phyloP scores from a whole-genome alignment of 2,329 filamentous ascomycete species.

The Neonectria magnoliae region DNA sequence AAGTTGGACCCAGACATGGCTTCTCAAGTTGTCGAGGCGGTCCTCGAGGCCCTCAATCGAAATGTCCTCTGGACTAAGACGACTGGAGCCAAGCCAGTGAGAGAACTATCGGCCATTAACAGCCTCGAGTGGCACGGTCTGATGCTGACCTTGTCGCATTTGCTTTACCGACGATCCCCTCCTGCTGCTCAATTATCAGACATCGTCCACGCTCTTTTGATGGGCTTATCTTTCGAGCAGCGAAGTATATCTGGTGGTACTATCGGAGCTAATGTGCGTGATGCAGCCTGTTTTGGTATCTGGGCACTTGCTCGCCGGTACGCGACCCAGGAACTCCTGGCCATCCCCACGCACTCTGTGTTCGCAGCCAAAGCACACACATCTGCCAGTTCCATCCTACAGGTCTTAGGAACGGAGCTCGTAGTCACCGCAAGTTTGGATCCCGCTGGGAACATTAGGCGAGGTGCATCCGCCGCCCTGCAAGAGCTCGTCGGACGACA shows the following conservation, averaged over 20 bases:
- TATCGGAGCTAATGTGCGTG: slow-evolving; percentile 88
- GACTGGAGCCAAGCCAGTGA: slow-evolving; percentile 49
- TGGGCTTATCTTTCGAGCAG: slow-evolving; percentile 89
- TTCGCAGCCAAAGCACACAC: slow-evolving; percentile 52
- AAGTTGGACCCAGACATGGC: slow-evolving; percentile 85
- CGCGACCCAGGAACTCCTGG: slow-evolving; percentile 78
- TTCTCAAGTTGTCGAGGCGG: slow-evolving; percentile 85
- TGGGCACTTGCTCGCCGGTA: slow-evolving; percentile 94
- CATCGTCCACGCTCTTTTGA: slow-evolving; percentile 79
- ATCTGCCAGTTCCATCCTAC: slow-evolving; percentile 65
- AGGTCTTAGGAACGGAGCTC: slow-evolving; percentile 83
- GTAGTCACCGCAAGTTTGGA: slow-evolving; percentile 86
- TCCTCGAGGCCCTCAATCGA: slow-evolving; percentile 74
- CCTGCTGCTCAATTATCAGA: slow-evolving; percentile 75
- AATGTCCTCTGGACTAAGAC: slow-evolving; percentile 65
- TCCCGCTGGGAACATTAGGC: slow-evolving; percentile 89
- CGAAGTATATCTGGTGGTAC: slow-evolving; percentile 85
- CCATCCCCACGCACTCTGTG: slow-evolving; percentile 63
- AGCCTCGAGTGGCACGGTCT: slow-evolving; percentile 91
- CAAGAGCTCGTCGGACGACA: slow-evolving; percentile 95
- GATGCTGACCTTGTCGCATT: slow-evolving; percentile 85
- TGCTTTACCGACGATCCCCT: slow-evolving; percentile 86
- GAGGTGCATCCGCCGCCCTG: slow-evolving; percentile 90
- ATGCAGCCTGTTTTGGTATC: slow-evolving; percentile 95
- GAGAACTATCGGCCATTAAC: slow-evolving; percentile 80